A percentile compares a stretch with the other conserved stretches of the same genome.
Conservation (phyloP, 306 rosid genomes). For the Rubus parviflorus region DNA sequence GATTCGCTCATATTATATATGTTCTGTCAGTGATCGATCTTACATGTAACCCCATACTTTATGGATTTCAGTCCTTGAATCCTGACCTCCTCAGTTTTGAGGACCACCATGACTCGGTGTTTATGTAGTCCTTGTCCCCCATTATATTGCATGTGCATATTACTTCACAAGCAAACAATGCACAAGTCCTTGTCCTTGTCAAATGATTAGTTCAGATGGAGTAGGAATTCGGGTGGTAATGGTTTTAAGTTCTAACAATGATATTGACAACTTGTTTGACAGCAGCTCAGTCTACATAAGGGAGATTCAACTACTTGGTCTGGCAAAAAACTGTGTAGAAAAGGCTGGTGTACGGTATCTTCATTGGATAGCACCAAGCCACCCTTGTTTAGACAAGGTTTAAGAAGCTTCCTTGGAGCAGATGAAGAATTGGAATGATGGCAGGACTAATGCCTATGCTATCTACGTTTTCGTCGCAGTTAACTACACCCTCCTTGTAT, state of each 20-base stretch:
- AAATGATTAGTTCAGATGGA: neutral
- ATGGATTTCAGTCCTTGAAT: neutral
- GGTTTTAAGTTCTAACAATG: neutral
- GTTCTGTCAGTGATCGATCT: neutral
- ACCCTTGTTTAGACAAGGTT: neutral
- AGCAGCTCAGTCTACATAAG: neutral
- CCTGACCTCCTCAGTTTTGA: neutral
- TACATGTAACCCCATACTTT: neutral
- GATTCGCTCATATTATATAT: neutral
- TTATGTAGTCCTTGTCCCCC: neutral
- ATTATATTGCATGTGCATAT: neutral
- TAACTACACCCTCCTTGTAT: neutral
- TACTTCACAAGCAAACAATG: neutral
- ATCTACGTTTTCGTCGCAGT: too few species aligned
- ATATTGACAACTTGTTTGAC: neutral
- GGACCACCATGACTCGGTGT: neutral
- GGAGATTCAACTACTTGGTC: neutral
- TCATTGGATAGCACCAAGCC: neutral
- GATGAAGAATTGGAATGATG: neutral
- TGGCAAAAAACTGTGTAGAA: neutral
- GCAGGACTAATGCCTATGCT: neutral
- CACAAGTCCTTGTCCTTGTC: neutral
- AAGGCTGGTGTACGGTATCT: too few species aligned
- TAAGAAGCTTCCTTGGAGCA: neutral
- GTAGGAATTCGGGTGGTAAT: neutral